A percentile compares a stretch with the other conserved stretches of the same genome.
These are phyloP conservation scores for Leucosporidium scottii DNA, from an alignment of 768 basidiomycete species.

Conservation along the genomic window DNA sequence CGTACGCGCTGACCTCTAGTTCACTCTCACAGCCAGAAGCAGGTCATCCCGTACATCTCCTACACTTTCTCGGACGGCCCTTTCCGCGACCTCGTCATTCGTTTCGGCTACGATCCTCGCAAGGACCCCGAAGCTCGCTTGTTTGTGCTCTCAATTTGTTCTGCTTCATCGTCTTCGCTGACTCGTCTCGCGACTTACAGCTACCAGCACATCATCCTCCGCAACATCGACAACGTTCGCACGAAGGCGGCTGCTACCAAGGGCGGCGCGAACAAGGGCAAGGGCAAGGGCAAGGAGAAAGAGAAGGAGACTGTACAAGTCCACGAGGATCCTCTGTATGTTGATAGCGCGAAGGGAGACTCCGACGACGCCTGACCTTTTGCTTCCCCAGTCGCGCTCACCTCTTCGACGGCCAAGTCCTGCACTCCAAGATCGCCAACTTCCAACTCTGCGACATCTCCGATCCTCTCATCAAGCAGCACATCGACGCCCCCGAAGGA, in stretches of 20 bases:
- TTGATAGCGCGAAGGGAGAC: not conserved
- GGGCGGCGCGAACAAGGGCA: conserved; percentile 4
- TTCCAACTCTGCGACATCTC: conserved; percentile 90
- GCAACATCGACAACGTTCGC: conserved; percentile 53
- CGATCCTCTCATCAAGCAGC: conserved; percentile 71
- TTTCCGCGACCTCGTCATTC: conserved; percentile 81
- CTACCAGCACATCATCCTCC: conserved; percentile 86
- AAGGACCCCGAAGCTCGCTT: conserved; percentile 63
- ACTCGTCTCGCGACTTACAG: conserved; percentile 46
- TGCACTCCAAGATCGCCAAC: conserved; percentile 78
- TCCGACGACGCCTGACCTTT: not conserved
- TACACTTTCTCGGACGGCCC: conserved; percentile 93
- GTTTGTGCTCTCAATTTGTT: conserved; percentile 48
- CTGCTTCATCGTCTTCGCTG: not conserved
- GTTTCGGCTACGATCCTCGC: conserved; percentile 84
- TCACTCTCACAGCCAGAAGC: conserved; percentile 25
- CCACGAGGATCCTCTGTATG: not conserved
- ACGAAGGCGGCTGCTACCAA: conserved; percentile 3
- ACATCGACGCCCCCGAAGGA: conserved; percentile 68
- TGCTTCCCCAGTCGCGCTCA: conserved; percentile 52
- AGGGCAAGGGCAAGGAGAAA: not conserved
- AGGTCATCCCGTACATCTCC: conserved; percentile 45
- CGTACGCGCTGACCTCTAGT: not conserved
- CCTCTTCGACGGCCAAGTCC: conserved; percentile 75
- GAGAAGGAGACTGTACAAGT: not conserved